Conservation (phyloP, 169 alveolate genomes). For the Plasmodium reichenowi region DNA sequence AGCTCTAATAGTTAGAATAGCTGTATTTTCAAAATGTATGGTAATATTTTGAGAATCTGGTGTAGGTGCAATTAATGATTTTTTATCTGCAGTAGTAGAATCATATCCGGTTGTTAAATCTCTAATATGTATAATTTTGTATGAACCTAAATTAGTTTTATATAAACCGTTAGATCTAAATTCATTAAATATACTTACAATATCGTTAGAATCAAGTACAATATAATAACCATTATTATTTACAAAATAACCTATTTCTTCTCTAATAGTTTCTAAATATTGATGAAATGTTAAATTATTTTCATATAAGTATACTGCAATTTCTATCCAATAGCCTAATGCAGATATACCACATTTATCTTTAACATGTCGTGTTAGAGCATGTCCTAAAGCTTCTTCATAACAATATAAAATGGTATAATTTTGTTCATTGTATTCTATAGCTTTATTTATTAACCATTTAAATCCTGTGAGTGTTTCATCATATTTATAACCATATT, state of each 20-base stretch:
- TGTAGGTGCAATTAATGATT: slow-evolving; percentile 80
- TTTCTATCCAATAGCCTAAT: slow-evolving; percentile 84
- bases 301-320: slow-evolving; percentile 80
- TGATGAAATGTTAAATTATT: slow-evolving; percentile 80
- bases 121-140: slow-evolving; percentile 76
- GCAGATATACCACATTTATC: slow-evolving; percentile 91
- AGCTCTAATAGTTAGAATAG: slow-evolving; percentile 81
- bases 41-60: slow-evolving; percentile 84
- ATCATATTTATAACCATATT: slow-evolving; percentile 77
- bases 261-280: slow-evolving; percentile 68
- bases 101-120: slow-evolving; percentile 87
- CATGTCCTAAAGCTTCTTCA: slow-evolving; percentile 89
- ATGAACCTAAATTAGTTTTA: slow-evolving; percentile 76
- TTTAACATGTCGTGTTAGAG: slow-evolving; percentile 77
- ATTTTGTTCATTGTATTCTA: slow-evolving; percentile 70
- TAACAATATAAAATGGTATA: slow-evolving; percentile 80
- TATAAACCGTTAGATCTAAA: slow-evolving; percentile 80
- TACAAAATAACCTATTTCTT: slow-evolving; percentile 83
- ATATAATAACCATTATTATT: slow-evolving; percentile 82
- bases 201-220: slow-evolving; percentile 77
- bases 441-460: slow-evolving; percentile 85
- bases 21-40: slow-evolving; percentile 81
- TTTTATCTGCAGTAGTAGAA: slow-evolving; percentile 78
- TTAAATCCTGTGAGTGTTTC: slow-evolving; percentile 88
- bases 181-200: slow-evolving; percentile 78